Evolutionary conservation across 805 yeast genomes (phyloP), one percentile per base, ranked within the genome.

Genomic region (Lipomyces chichibuensis): DNA sequence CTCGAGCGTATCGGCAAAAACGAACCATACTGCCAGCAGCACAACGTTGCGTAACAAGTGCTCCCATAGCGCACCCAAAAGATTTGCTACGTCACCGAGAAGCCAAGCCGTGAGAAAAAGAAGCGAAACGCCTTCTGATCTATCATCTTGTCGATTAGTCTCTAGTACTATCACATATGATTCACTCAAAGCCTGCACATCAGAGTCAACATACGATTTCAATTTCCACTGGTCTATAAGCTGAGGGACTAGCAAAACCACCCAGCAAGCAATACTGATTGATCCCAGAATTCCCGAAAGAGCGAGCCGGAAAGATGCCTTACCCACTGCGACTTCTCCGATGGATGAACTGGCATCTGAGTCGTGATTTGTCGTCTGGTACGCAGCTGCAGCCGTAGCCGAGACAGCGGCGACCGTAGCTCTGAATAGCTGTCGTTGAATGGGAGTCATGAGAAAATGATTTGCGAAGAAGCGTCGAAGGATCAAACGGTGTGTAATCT

Each of bases 171-270:
- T 43, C 49, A 37, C 2, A 4, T 37, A 37, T 4, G 20, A n/a
- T 5, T n/a, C 23, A 17, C 23, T 6, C 49, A 43, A 17, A 43
- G 43, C 13, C 17, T 37, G 29, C 23, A 4, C 23, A 20, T 29
- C 20, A 29, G n/a, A 53, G 20, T 39, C 23, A 39, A 25, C 72
- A n/a, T 55, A 66, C 71, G 81, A 75, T 74, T 90, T 87, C 63
- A 87, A 78, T 63, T 90, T 78, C 92, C 92, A 90, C 78, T 90
- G 94, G 75, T 90, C 96, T 32, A 90, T 83, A 58, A 90, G 81
- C 75, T 90, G 96, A 0, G 96, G 95, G 71, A 90, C 78, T 65
- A 90, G 82, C 53, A 90, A 78, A 14, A 90, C 92, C 13, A 90
- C 83, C 92, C 93, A 90, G 76, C 94, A 88, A 0, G 94, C 92